Evolutionary conservation across 805 yeast species (phyloP).

Genomic region (Yamadazyma nakazawae): DNA sequence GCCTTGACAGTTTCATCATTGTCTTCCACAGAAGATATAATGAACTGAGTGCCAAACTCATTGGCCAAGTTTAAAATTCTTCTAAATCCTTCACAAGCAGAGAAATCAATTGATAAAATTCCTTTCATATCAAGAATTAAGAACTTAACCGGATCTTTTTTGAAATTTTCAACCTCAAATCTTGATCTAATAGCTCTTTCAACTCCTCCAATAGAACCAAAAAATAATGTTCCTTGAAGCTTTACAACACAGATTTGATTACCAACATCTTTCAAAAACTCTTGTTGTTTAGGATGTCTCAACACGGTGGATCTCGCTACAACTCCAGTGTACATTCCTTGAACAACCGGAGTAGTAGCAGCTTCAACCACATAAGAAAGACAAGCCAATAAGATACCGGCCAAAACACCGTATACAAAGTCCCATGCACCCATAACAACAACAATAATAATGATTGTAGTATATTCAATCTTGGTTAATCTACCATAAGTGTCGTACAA

Average conservation of each 20-base stretch:
- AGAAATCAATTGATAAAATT: slow-evolving; percentile 80
- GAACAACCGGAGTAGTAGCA: slow-evolving; percentile 76
- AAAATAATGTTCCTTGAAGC: slow-evolving; percentile 84
- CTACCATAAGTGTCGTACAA: slow-evolving; percentile 80
- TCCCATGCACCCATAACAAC: slow-evolving; percentile 94
- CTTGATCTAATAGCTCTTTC: slow-evolving; percentile 69
- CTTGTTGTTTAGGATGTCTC: slow-evolving; percentile 85
- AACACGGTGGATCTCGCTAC: slow-evolving; percentile 90
- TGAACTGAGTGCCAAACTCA: slow-evolving; percentile 64
- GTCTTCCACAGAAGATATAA: slow-evolving; percentile 73
- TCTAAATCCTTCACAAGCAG: slow-evolving; percentile 94
- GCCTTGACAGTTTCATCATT: slow-evolving; percentile 66
- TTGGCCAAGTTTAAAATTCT: slow-evolving; percentile 76
- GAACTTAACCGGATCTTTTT: slow-evolving; percentile 65
- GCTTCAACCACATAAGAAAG: slow-evolving; percentile 93
- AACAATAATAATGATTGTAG: slow-evolving; percentile 83
- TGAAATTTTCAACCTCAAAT: slow-evolving; percentile 53
- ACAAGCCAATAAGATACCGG: slow-evolving; percentile 88
- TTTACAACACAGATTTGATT: slow-evolving; percentile 86
- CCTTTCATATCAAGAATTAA: slow-evolving; percentile 81
- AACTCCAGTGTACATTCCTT: slow-evolving; percentile 79
- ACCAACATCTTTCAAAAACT: slow-evolving; percentile 80
- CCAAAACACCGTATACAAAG: slow-evolving; percentile 88
- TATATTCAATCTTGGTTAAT: slow-evolving; percentile 71
- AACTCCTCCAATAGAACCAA: slow-evolving; percentile 92